Evolutionary conservation across 768 basidiomycete genomes (phyloP).

Genomic region (Boletus reticuloceps): DNA sequence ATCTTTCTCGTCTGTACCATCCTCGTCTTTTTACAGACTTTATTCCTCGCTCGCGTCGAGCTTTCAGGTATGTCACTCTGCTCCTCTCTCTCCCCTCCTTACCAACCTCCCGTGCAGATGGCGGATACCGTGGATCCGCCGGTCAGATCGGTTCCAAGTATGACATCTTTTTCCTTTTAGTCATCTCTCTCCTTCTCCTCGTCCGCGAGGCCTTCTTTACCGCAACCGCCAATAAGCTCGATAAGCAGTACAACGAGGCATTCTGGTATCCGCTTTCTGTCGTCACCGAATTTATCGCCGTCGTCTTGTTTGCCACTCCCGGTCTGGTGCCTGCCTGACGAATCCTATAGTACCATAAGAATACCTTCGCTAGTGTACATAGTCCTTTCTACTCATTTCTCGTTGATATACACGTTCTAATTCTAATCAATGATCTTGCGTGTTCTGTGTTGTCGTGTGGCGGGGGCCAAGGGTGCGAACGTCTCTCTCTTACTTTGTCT

Average conservation of each 20-base stretch:
- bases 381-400: too few relatives aligned
- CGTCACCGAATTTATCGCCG: slow-evolving; percentile 31
- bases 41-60: slow-evolving; percentile 20
- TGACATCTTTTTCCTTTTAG: slow-evolving; percentile 22
- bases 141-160: slow-evolving; percentile 14
- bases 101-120: slow-evolving; percentile 3
- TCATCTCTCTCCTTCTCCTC: slow-evolving; percentile 25
- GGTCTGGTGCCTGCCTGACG: slow-evolving; percentile 30
- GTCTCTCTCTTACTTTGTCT: neutral
- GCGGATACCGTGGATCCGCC: neutral
- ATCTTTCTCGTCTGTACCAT: slow-evolving; percentile 29
- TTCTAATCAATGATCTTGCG: slow-evolving; percentile 3
- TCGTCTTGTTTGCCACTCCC: slow-evolving; percentile 25
- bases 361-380: slow-evolving; percentile 6
- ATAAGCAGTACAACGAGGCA: slow-evolving; percentile 25
- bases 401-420: neutral
- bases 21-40: slow-evolving; percentile 19
- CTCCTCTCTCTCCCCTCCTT: neutral
- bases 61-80: slow-evolving; percentile 4
- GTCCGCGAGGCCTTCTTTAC: slow-evolving; percentile 31
- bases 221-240: slow-evolving; percentile 17
- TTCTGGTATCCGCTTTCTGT: slow-evolving; percentile 34
- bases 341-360: neutral
- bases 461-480: slow-evolving; percentile 25
- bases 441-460: slow-evolving; percentile 15